These are phyloP conservation scores for Spergularia bocconei DNA, from an alignment of 148 eudicot genomes.

Conservation along the genomic window DNA sequence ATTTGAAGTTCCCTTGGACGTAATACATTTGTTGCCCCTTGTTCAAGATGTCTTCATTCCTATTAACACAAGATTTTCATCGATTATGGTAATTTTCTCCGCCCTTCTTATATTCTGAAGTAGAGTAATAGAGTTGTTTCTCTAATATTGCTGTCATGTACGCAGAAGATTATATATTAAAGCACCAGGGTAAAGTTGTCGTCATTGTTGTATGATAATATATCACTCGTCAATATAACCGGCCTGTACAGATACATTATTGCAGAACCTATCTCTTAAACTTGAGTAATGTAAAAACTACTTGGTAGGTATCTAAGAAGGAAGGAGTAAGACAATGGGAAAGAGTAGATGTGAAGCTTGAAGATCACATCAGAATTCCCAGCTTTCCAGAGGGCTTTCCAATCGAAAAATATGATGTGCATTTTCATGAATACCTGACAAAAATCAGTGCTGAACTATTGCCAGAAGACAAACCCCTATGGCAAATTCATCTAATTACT, in stretches of 20 bases:
- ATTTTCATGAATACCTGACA: conserved; percentile 50
- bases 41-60: conserved; percentile 11
- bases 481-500: conserved; percentile 65
- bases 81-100: conserved; percentile 44
- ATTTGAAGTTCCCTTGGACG: conserved; percentile 8
- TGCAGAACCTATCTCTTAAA: too few species aligned
- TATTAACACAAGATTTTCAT: conserved; percentile 50
- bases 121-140: too few species aligned
- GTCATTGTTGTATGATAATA: too few species aligned
- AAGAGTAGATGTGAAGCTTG: conserved; percentile 53
- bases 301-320: neutral
- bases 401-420: conserved; percentile 39
- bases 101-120: too few species aligned
- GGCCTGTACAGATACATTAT: too few species aligned
- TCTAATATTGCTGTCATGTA: too few species aligned
- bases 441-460: conserved; percentile 43
- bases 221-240: too few species aligned
- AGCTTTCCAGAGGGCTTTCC: conserved; percentile 37
- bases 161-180: too few species aligned
- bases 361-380: conserved; percentile 53
- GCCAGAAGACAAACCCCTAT: conserved; percentile 64
- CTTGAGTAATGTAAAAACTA: too few species aligned
- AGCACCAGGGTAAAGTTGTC: too few species aligned
- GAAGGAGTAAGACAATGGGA: conserved; percentile 62
- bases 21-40: neutral